A percentile compares a stretch with the other conserved stretches of the same genome.
Conservation (phyloP, 2,329 filamentous ascomycete genomes). For the Nannizzia gypsea region DNA sequence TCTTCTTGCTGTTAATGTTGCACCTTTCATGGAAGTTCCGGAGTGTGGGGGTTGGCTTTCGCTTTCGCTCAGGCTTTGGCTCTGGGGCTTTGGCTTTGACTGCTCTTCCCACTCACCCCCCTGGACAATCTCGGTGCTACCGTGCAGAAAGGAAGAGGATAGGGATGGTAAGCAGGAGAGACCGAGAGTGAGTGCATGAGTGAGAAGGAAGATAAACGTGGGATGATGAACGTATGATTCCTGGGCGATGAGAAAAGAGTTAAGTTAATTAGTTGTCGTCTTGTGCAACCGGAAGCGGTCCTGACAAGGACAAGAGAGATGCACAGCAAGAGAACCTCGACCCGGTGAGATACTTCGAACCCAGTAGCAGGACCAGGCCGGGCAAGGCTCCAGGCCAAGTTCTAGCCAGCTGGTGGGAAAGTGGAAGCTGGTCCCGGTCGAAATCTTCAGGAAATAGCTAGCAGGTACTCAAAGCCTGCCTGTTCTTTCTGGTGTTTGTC, state of each 20-base stretch:
- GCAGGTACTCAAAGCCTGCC: no score
- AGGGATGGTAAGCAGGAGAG: background rate
- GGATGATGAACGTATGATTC: background rate
- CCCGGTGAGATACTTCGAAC: no score
- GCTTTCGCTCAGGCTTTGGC: no score
- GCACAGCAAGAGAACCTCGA: background rate
- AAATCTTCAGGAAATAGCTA: conserved; percentile 1
- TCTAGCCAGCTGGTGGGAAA: no score
- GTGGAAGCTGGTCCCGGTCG: background rate
- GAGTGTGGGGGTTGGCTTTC: background rate
- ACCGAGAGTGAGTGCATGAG: no score
- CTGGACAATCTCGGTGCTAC: background rate
- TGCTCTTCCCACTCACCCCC: background rate
- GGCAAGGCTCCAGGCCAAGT: no score
- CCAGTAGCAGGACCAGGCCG: no score
- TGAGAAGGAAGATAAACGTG: background rate
- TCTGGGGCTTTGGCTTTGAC: no score
- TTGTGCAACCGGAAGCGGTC: background rate
- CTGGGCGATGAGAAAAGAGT: background rate
- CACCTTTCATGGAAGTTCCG: background rate
- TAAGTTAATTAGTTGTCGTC: background rate
- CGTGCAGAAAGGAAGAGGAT: background rate
- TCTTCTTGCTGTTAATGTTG: background rate
- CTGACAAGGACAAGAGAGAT: background rate
- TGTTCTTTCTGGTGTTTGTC: no score